Evolutionary conservation across 2,329 filamentous ascomycete genomes (phyloP).

Genomic region (Fusarium sp.): DNA sequence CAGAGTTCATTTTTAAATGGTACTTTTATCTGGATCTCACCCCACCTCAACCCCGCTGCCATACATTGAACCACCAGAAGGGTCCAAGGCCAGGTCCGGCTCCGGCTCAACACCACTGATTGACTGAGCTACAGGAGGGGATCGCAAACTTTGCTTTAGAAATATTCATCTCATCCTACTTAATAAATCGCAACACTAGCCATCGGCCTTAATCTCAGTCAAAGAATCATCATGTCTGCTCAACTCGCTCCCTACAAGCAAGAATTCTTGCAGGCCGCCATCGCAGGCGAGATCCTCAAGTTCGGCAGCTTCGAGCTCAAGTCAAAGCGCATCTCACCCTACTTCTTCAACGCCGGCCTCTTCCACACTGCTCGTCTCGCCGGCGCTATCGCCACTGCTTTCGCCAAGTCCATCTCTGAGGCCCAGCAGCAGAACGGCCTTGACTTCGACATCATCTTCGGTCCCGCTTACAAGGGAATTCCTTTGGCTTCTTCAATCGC

Average conservation of each 20-base stretch:
- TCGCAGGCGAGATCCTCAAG: slow-evolving; percentile 77
- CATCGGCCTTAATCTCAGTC: neutral
- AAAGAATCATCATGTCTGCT: slow-evolving; percentile 53
- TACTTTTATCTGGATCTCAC: slow-evolving; percentile 28
- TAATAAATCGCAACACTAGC: neutral
- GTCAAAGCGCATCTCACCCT: slow-evolving; percentile 89
- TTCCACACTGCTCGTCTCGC: slow-evolving; percentile 87
- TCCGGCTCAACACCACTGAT: slow-evolving; percentile 37
- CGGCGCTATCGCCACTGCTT: slow-evolving; percentile 82
- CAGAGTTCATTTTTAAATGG: neutral
- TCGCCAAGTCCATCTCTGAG: slow-evolving; percentile 74
- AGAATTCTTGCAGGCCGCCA: slow-evolving; percentile 76
- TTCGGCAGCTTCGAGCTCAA: slow-evolving; percentile 92
- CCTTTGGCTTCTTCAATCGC: slow-evolving; percentile 84
- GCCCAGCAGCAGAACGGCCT: slow-evolving; percentile 59
- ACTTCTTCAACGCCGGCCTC: slow-evolving; percentile 97
- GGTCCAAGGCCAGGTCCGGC: slow-evolving; percentile 30
- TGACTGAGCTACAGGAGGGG: slow-evolving; percentile 19
- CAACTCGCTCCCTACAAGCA: slow-evolving; percentile 74
- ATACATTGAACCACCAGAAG: slow-evolving; percentile 26
- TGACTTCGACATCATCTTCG: slow-evolving; percentile 88
- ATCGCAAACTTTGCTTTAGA: slow-evolving; percentile 41
- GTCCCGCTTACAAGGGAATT: slow-evolving; percentile 96
- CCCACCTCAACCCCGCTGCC: slow-evolving; percentile 42
- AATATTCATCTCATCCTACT: neutral